phyloP scores from a whole-genome alignment of 164 flowering plant genomes.

The Nelumbo lutea region DNA sequence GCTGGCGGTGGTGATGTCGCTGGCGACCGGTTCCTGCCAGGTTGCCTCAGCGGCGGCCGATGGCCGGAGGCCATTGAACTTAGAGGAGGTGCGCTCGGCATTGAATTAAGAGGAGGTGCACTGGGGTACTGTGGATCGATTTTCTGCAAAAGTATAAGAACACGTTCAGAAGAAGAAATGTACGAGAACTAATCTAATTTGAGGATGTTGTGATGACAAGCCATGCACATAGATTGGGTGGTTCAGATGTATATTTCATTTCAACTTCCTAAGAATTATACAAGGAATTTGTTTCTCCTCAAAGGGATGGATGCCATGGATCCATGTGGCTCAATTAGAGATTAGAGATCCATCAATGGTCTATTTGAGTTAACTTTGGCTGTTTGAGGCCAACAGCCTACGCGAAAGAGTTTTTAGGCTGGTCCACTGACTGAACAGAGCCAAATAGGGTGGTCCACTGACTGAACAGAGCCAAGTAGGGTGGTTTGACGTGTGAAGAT shows the following conservation, averaged over 20 bases:
- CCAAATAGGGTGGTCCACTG: too few relatives aligned
- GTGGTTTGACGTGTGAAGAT: too few relatives aligned
- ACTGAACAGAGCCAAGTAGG: too few relatives aligned
- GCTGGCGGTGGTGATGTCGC: constrained; percentile 8
- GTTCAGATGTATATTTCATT: too few relatives aligned
- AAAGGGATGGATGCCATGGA: background rate
- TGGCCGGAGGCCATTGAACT: background rate
- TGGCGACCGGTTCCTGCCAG: constrained; percentile 16
- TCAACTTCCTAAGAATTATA: too few relatives aligned
- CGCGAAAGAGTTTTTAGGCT: too few relatives aligned
- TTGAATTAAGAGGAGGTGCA: constrained; percentile 14
- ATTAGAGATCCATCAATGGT: constrained; percentile 2
- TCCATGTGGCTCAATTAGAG: background rate
- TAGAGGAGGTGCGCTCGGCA: constrained; percentile 13
- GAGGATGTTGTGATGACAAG: too few relatives aligned
- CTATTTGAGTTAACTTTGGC: too few relatives aligned
- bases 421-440: too few relatives aligned
- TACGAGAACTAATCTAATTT: too few relatives aligned
- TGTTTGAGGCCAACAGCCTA: too few relatives aligned
- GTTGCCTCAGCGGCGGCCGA: constrained; percentile 3
- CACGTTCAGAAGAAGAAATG: background rate
- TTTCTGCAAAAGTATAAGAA: constrained; percentile 14
- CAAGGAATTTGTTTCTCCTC: too few relatives aligned
- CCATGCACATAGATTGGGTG: background rate
- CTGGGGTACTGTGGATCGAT: background rate